phyloP scores from a whole-genome alignment of 73 alveolate genomes.

The Symbiodinium natans region DNA sequence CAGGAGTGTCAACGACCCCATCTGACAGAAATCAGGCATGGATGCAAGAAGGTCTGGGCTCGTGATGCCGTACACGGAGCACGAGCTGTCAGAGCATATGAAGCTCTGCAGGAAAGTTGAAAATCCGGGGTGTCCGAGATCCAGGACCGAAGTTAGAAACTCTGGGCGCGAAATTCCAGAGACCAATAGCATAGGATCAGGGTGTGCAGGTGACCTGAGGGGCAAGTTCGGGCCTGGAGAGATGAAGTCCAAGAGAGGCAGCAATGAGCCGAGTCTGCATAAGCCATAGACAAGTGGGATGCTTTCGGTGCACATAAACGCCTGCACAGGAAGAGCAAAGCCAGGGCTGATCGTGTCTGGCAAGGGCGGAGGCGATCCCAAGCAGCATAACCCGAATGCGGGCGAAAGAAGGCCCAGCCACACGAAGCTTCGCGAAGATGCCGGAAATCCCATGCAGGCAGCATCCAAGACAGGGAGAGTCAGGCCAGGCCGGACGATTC shows the following conservation, averaged over 20 bases:
- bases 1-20: not conserved
- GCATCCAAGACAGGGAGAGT: not conserved
- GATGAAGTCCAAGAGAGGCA: not conserved
- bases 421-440: not conserved
- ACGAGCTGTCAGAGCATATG: not conserved
- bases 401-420: not conserved
- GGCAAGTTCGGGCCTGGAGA: not conserved
- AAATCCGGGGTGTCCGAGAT: not conserved
- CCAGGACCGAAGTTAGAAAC: not conserved
- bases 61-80: slow-evolving; percentile 26
- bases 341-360: slow-evolving; percentile 10
- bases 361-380: not conserved
- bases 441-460: not conserved
- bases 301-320: not conserved
- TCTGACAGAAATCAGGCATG: not conserved
- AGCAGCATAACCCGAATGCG: not conserved
- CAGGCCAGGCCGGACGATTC: not conserved
- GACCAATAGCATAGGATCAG: not conserved
- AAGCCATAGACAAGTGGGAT: not conserved
- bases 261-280: not conserved
- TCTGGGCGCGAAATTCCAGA: slow-evolving; percentile 15
- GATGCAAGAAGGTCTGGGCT: not conserved
- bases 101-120: not conserved
- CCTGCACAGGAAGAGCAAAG: not conserved
- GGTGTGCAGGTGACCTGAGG: not conserved